phyloP scores from a whole-genome alignment of 768 basidiomycete species.

The Albatrellus ellisii region DNA sequence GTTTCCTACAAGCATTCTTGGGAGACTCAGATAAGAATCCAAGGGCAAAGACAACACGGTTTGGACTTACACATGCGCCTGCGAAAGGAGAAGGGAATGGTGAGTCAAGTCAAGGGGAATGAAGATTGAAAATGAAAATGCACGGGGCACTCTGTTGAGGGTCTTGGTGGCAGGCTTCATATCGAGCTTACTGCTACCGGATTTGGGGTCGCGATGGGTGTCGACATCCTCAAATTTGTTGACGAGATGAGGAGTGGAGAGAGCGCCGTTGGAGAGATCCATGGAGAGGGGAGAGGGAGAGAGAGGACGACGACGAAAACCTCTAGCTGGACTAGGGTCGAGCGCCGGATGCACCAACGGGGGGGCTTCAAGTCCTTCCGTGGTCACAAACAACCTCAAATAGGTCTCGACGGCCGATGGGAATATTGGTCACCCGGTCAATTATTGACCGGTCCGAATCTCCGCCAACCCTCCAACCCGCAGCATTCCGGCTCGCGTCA shows the following conservation, averaged over 20 bases:
- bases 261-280: slow-evolving; percentile 13
- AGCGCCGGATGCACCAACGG: slow-evolving; percentile 5
- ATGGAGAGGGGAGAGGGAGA: background rate
- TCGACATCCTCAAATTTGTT: slow-evolving; percentile 53
- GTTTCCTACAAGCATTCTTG: slow-evolving; percentile 89
- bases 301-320: slow-evolving; percentile 6
- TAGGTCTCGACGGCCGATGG: too few relatives aligned
- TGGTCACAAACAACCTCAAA: too few relatives aligned
- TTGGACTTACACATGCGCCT: slow-evolving; percentile 67
- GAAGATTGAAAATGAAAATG: slow-evolving; percentile 22
- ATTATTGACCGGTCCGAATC: too few relatives aligned
- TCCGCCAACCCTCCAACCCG: too few relatives aligned
- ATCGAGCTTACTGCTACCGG: slow-evolving; percentile 36
- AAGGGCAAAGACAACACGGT: background rate
- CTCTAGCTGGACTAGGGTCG: background rate
- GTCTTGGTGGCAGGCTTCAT: slow-evolving; percentile 65
- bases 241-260: slow-evolving; percentile 18
- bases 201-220: slow-evolving; percentile 28
- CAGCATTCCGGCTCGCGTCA: too few relatives aligned
- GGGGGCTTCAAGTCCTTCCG: too few relatives aligned
- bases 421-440: too few relatives aligned
- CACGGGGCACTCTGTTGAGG: slow-evolving; percentile 79
- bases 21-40: slow-evolving; percentile 5
- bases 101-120: slow-evolving; percentile 8
- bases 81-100: slow-evolving; percentile 11